phyloP scores from a whole-genome alignment of 2,329 filamentous ascomycete species.

The Alternaria solani region DNA sequence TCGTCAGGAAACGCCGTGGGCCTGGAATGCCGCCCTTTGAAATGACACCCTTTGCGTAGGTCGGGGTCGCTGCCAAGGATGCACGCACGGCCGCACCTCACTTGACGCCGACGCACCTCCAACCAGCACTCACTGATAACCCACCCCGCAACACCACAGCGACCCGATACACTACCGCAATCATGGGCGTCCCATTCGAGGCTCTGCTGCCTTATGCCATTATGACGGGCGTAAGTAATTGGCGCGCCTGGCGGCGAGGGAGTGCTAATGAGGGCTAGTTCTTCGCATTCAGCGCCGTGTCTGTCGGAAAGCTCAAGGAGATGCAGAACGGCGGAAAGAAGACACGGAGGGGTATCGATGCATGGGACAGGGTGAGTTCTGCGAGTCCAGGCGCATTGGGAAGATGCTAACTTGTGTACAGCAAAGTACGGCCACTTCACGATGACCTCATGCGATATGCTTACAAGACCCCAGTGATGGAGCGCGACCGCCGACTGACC shows the following conservation, averaged over 20 bases:
- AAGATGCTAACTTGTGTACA: conserved; percentile 54
- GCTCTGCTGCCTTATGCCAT: conserved; percentile 70
- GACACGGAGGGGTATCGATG: conserved; percentile 66
- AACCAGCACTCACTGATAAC: conserved; percentile 20
- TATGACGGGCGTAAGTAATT: conserved; percentile 64
- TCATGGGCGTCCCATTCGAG: conserved; percentile 73
- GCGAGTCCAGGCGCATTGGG: conserved; percentile 13
- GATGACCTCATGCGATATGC: conserved; percentile 45
- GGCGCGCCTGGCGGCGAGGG: conserved; percentile 16
- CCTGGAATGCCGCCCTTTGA: conserved; percentile 27
- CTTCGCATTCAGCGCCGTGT: conserved; percentile 67
- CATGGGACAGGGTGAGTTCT: conserved; percentile 69
- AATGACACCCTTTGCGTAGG: conserved; percentile 38
- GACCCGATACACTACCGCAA: conserved; percentile 42
- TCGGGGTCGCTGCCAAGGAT: conserved; percentile 26
- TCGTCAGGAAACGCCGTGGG: conserved; percentile 37
- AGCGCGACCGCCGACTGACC: conserved; percentile 69
- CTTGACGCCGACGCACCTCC: conserved; percentile 26
- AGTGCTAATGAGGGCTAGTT: conserved; percentile 57
- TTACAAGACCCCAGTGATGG: conserved; percentile 65
- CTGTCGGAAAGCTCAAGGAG: conserved; percentile 65
- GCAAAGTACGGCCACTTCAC: conserved; percentile 61
- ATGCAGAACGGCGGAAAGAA: conserved; percentile 71
- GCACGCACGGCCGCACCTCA: conserved; percentile 22
- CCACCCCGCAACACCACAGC: conserved; percentile 33